Evolutionary conservation across 2,329 filamentous ascomycete genomes (phyloP), one percentile per base, ranked within the genome.

Genomic region (Emmonsiellopsis sp.): DNA sequence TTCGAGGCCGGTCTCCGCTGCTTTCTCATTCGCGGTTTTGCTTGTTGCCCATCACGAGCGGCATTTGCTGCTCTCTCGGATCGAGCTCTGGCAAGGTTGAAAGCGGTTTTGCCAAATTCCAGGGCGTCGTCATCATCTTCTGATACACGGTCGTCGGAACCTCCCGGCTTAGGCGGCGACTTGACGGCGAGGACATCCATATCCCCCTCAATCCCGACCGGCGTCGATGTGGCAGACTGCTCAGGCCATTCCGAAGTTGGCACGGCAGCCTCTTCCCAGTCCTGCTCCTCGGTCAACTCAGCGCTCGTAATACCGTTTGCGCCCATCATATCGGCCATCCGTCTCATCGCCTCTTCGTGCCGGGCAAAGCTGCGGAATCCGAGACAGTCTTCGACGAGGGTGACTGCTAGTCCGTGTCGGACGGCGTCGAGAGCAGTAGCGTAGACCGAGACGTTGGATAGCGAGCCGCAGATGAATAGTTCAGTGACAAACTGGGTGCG

Each of bases 371-470:
- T 83, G 46, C 88, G 82, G 64, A 85, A 95, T 9, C 90, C 91
- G 53, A 95, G 82, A 67, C 91, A 96, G 67, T 97, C 90, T 51
- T 93, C 85, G 40, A 97, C 75, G 10, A 97, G 75, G 5, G 87
- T 93, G 63, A 96, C 89, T n/a, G 82, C 78, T 63, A 95, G 84
- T 4, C 91, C 93, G 68, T 96, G 87, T 16, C 86, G 82, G 1
- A 89, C 91, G 9, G 92, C 93, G 65, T 96, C 93, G 58, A 95
- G 78, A 3, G 90, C 90, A 1, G 92, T 96, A 7, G 93, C 92
- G 65, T 93, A 90, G 46, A 97, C 84, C 34, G 90, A 91, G 37
- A 94, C 76, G 63, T 97, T 96, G 43, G 86, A 88, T 48, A 95
- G 79, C 44, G 87, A 86, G 20, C 93, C 93, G 63, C 88, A 94